Evolutionary conservation across 2,329 filamentous ascomycete genomes (phyloP).

Genomic region (Scedosporium apiospermum): DNA sequence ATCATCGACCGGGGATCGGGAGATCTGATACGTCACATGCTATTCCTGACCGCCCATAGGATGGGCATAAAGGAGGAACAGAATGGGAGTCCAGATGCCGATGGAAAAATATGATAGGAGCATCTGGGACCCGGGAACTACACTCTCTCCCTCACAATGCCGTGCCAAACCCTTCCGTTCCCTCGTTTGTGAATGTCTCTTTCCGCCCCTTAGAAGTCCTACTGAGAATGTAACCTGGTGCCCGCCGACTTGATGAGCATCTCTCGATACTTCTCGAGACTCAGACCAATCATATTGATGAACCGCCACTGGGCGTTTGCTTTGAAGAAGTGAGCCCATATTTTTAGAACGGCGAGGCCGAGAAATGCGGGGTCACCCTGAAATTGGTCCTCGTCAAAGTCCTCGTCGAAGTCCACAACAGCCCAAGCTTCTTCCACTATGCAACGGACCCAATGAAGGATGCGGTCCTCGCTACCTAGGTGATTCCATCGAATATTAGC

Average conservation of each 20-base stretch:
- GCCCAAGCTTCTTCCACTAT: slow-evolving; percentile 33
- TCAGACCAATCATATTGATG: slow-evolving; percentile 33
- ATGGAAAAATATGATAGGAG: too few relatives aligned
- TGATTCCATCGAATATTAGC: background rate
- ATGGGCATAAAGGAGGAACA: too few relatives aligned
- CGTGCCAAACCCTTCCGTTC: too few relatives aligned
- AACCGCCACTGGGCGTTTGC: slow-evolving; percentile 39
- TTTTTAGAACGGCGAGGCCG: slow-evolving; percentile 29
- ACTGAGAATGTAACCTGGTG: too few relatives aligned
- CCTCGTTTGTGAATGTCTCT: too few relatives aligned
- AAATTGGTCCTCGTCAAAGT: slow-evolving; percentile 7
- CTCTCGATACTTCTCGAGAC: slow-evolving; percentile 26
- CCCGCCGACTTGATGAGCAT: slow-evolving; percentile 10
- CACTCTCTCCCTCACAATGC: too few relatives aligned
- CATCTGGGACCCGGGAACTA: too few relatives aligned
- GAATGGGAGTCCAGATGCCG: too few relatives aligned
- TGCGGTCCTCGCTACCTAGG: slow-evolving; percentile 31
- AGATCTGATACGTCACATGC: too few relatives aligned
- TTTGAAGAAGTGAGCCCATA: slow-evolving; percentile 36
- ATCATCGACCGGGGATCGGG: too few relatives aligned
- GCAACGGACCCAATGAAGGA: slow-evolving; percentile 35
- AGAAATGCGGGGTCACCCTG: slow-evolving; percentile 19
- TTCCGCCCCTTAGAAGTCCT: too few relatives aligned
- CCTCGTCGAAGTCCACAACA: slow-evolving; percentile 27
- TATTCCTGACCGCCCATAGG: too few relatives aligned